A percentile compares a stretch with the other conserved stretches of the same genome.
phyloP scores from a whole-genome alignment of 1,284 basidiomycete species.

The Ustilago nuda region DNA sequence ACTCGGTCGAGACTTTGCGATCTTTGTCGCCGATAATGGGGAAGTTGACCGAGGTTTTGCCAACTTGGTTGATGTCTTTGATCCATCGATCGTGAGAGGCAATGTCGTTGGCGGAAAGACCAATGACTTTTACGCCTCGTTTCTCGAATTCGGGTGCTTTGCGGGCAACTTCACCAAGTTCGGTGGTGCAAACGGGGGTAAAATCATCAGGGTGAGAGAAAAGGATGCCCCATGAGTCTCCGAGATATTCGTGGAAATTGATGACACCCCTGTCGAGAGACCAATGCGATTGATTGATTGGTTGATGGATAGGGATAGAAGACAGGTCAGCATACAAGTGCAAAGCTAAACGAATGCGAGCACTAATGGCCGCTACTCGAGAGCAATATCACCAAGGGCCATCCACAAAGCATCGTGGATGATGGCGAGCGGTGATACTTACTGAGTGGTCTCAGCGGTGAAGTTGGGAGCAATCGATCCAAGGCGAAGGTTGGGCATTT shows the following conservation, averaged over 20 bases:
- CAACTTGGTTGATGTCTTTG: slow-evolving; percentile 81
- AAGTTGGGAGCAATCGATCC: slow-evolving; percentile 68
- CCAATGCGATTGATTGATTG: too few species aligned
- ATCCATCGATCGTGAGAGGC: slow-evolving; percentile 86
- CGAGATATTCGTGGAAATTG: slow-evolving; percentile 90
- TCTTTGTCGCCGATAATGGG: slow-evolving; percentile 96
- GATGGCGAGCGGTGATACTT: slow-evolving; percentile 19
- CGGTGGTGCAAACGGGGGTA: slow-evolving; percentile 77
- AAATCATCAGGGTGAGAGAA: slow-evolving; percentile 80
- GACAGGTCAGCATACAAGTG: neutral
- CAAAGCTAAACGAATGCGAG: neutral
- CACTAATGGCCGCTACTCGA: neutral
- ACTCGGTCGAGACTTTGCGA: slow-evolving; percentile 75
- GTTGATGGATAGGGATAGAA: neutral
- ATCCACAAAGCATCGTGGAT: neutral
- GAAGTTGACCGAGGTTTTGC: slow-evolving; percentile 83
- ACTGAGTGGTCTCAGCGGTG: slow-evolving; percentile 66
- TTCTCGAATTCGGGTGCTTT: slow-evolving; percentile 84
- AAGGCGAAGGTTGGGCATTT: slow-evolving; percentile 64
- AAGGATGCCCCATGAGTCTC: slow-evolving; percentile 81
- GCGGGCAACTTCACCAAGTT: slow-evolving; percentile 93
- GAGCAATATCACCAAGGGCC: neutral
- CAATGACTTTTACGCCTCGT: slow-evolving; percentile 82
- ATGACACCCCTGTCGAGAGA: slow-evolving; percentile 49
- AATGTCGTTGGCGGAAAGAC: slow-evolving; percentile 89